Percentiles rank a stretch among this genome's conserved stretches.
These are phyloP conservation scores for Flagelloscypha sp. DNA, from an alignment of 768 basidiomycete genomes.

Conservation along the genomic window DNA sequence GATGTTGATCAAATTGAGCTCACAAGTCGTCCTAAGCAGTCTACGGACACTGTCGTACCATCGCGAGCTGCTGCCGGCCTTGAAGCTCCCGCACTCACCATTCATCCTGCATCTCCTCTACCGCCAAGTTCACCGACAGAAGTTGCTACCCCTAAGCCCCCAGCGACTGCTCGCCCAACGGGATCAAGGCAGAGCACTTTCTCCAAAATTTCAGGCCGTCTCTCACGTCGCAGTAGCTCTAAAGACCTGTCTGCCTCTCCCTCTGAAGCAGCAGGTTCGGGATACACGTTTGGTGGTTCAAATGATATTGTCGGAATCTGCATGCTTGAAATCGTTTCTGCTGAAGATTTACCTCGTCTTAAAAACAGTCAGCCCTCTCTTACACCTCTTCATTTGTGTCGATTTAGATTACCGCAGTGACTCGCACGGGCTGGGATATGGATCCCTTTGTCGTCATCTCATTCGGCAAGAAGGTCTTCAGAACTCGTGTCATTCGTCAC, in stretches of 20 bases:
- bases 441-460: constrained; percentile 94
- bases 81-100: constrained; percentile 13
- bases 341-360: constrained; percentile 75
- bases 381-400: neutral
- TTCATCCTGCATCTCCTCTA: constrained; percentile 7
- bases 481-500: constrained; percentile 83
- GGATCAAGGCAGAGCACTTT: constrained; percentile 3
- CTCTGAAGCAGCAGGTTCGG: constrained; percentile 26
- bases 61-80: constrained; percentile 14
- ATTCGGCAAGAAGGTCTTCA: constrained; percentile 95
- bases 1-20: neutral
- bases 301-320: constrained; percentile 93
- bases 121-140: neutral
- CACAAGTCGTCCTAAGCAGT: neutral
- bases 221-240: no score
- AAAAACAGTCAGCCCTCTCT: constrained; percentile 65
- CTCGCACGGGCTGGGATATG: constrained; percentile 89
- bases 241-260: no score
- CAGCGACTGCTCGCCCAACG: constrained; percentile 2
- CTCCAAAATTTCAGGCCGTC: constrained; percentile 33
- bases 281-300: constrained; percentile 54
- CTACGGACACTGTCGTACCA: constrained; percentile 2
- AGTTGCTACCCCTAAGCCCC: constrained; percentile 1
- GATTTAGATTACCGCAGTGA: constrained; percentile 41
- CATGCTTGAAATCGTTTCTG: constrained; percentile 83